Percentiles rank a stretch among this genome's conserved stretches.
These are phyloP conservation scores for Colletotrichum tamarilloi DNA, from an alignment of 2,329 filamentous ascomycete species.

Conservation along the genomic window DNA sequence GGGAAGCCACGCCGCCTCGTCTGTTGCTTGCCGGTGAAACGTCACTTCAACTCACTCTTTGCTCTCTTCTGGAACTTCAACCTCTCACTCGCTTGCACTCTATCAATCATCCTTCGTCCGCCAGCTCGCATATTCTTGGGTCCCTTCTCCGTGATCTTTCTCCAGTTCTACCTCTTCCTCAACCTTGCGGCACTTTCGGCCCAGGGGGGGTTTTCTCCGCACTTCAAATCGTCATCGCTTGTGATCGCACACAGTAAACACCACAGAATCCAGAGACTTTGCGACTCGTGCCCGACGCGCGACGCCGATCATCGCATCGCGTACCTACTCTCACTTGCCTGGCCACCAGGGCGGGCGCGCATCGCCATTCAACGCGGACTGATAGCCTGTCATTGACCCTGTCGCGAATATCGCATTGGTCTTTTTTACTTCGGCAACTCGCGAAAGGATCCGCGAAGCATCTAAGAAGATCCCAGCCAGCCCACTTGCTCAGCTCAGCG, in stretches of 20 bases:
- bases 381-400: background rate
- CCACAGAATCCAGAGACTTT: slow-evolving; percentile 2
- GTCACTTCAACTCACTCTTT: background rate
- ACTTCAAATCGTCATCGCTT: slow-evolving; percentile 5
- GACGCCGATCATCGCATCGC: slow-evolving; percentile 25
- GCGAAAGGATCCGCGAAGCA: background rate
- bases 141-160: background rate
- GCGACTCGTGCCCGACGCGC: background rate
- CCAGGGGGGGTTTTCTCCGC: slow-evolving; percentile 17
- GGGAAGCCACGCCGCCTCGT: background rate
- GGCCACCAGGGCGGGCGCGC: background rate
- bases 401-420: background rate
- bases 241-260: slow-evolving; percentile 25
- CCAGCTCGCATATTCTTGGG: background rate
- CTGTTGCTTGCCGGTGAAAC: slow-evolving; percentile 7
- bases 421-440: background rate
- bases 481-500: background rate
- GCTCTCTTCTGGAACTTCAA: background rate
- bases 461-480: slow-evolving; percentile 4
- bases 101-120: background rate
- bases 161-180: background rate
- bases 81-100: background rate
- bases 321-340: background rate
- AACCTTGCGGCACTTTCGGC: background rate
- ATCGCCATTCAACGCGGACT: background rate